Evolutionary conservation across 2,329 filamentous ascomycete species (phyloP).

Genomic region (Nigrospora osmanthi): DNA sequence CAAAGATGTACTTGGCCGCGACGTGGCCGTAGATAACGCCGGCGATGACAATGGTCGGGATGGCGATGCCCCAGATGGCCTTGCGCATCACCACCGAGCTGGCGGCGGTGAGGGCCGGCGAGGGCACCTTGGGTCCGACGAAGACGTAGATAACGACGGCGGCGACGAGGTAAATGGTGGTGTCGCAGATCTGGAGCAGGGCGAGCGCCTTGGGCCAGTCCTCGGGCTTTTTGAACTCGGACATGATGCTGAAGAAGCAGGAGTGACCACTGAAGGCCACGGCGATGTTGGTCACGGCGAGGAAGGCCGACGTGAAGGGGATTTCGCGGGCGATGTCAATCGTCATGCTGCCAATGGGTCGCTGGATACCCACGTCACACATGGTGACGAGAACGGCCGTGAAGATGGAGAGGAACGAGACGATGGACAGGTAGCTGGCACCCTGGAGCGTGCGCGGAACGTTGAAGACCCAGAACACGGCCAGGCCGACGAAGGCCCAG

Average conservation of each 20-base stretch:
- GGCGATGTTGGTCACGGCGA: slow-evolving; percentile 55
- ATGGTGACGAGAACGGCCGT: slow-evolving; percentile 57
- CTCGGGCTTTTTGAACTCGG: slow-evolving; percentile 53
- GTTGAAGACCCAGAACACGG: slow-evolving; percentile 50
- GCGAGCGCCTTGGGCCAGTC: slow-evolving; percentile 46
- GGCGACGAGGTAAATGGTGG: slow-evolving; percentile 54
- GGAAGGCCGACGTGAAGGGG: slow-evolving; percentile 43
- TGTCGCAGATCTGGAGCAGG: slow-evolving; percentile 48
- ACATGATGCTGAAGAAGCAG: slow-evolving; percentile 61
- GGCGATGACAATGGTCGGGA: slow-evolving; percentile 63
- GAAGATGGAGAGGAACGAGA: slow-evolving; percentile 55
- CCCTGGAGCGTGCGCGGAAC: slow-evolving; percentile 55
- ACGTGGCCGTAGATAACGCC: slow-evolving; percentile 65
- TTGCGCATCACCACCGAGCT: slow-evolving; percentile 45
- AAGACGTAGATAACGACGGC: slow-evolving; percentile 62
- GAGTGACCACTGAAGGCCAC: slow-evolving; percentile 60
- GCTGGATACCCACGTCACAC: slow-evolving; percentile 47
- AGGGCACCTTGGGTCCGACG: slow-evolving; percentile 51
- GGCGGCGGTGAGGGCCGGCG: slow-evolving; percentile 59
- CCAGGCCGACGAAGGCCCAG: slow-evolving; percentile 51
- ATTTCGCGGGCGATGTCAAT: slow-evolving; percentile 27
- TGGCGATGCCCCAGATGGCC: slow-evolving; percentile 59
- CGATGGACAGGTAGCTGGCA: slow-evolving; percentile 53
- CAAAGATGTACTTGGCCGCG: slow-evolving; percentile 58
- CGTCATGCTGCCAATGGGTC: slow-evolving; percentile 24